Conservation (phyloP, 495 filamentous ascomycete genomes). For the Jackrogersella minutella region DNA sequence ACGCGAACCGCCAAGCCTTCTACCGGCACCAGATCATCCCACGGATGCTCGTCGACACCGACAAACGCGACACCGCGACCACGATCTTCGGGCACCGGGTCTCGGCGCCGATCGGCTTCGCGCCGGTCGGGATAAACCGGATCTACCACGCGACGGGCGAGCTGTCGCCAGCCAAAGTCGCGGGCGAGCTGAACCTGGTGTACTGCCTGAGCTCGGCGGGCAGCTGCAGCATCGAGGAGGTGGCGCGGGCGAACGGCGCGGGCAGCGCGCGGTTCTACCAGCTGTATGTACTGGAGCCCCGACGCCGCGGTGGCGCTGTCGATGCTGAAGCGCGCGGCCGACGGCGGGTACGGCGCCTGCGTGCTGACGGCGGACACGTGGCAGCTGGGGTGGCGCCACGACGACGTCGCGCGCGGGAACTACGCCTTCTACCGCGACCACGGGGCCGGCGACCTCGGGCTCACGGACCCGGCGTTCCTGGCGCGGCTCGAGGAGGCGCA, state of each 20-base stretch:
- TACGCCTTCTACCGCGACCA: slow-evolving; percentile 67
- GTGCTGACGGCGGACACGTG: slow-evolving; percentile 73
- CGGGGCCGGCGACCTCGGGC: slow-evolving; percentile 57
- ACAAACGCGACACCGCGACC: slow-evolving; percentile 63
- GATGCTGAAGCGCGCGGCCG: slow-evolving; percentile 61
- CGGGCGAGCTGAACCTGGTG: slow-evolving; percentile 61
- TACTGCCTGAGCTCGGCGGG: slow-evolving; percentile 69
- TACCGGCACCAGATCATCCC: slow-evolving; percentile 73
- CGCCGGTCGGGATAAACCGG: slow-evolving; percentile 71
- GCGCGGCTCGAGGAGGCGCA: slow-evolving; percentile 52
- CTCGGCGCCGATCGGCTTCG: slow-evolving; percentile 68
- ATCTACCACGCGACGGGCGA: slow-evolving; percentile 69
- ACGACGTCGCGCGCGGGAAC: slow-evolving; percentile 64
- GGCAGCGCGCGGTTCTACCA: slow-evolving; percentile 66
- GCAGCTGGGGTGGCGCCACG: slow-evolving; percentile 71
- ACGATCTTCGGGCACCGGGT: slow-evolving; percentile 69
- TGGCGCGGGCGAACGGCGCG: slow-evolving; percentile 61
- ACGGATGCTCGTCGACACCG: slow-evolving; percentile 68
- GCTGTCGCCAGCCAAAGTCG: slow-evolving; percentile 65
- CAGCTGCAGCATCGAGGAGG: slow-evolving; percentile 65
- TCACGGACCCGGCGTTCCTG: slow-evolving; percentile 66
- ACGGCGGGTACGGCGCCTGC: slow-evolving; percentile 64
- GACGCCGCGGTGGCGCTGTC: slow-evolving; percentile 67
- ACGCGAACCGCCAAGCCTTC: slow-evolving; percentile 73
- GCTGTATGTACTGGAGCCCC: slow-evolving; percentile 73